phyloP scores from a whole-genome alignment of 106 monocot genomes.

The Dendrobium officinale region DNA sequence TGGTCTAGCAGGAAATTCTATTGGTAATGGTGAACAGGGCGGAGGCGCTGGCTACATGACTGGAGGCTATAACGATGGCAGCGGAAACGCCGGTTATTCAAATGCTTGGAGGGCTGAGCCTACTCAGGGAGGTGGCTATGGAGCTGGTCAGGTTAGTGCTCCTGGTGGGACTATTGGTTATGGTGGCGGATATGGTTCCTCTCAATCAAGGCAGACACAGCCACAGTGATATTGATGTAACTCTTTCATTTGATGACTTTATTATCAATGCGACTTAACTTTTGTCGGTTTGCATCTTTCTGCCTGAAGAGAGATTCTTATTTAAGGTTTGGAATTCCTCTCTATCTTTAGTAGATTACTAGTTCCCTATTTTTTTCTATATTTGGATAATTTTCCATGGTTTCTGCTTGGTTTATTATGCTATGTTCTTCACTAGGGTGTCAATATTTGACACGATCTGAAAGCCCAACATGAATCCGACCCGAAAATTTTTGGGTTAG shows the following conservation, averaged over 20 bases:
- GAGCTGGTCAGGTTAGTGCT: slow-evolving; percentile 38
- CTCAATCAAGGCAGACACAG: slow-evolving; percentile 55
- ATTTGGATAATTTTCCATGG: neutral
- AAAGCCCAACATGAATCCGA: too few relatives aligned
- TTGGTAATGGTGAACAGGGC: slow-evolving; percentile 19
- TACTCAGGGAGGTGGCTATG: slow-evolving; percentile 55
- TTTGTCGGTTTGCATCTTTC: neutral
- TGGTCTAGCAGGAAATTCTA: slow-evolving; percentile 7
- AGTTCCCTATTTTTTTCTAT: neutral
- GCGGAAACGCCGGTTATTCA: slow-evolving; percentile 41
- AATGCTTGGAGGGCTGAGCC: slow-evolving; percentile 74
- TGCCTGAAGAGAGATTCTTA: slow-evolving; percentile 1
- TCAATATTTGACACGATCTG: too few relatives aligned
- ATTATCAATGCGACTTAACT: neutral
- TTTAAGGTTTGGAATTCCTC: slow-evolving; percentile 1
- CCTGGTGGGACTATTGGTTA: slow-evolving; percentile 46
- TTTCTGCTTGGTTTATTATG: neutral
- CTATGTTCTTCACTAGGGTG: neutral
- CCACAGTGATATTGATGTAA: slow-evolving; percentile 31
- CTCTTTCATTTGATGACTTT: neutral
- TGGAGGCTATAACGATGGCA: slow-evolving; percentile 59
- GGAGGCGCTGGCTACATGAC: slow-evolving; percentile 34
- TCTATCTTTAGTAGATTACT: slow-evolving; percentile 1
- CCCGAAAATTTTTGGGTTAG: too few relatives aligned
- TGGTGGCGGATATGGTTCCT: slow-evolving; percentile 64